phyloP scores from a whole-genome alignment of 192 early-diverging fungal genomes.

The Coemansia sp. region DNA sequence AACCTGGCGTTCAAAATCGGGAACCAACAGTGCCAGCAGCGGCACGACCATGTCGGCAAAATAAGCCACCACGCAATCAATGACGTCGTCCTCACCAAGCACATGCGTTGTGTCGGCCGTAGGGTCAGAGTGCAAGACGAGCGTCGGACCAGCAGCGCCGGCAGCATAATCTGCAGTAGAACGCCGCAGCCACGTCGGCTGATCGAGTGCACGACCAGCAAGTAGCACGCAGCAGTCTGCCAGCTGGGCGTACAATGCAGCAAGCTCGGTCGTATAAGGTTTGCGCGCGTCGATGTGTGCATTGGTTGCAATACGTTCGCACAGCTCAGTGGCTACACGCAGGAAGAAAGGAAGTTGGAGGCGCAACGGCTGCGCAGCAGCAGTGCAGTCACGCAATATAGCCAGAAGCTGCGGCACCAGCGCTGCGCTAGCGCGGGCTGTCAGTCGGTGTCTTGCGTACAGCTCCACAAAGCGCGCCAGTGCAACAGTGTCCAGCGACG shows the following conservation, averaged over 20 bases:
- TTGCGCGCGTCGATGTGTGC: slow-evolving; percentile 16
- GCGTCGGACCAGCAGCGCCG: background rate
- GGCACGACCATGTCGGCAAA: slow-evolving; percentile 59
- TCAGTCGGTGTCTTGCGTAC: slow-evolving; percentile 25
- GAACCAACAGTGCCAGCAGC: slow-evolving; percentile 63
- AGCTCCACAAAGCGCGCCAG: slow-evolving; percentile 44
- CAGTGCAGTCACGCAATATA: slow-evolving; percentile 36
- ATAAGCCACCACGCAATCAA: slow-evolving; percentile 57
- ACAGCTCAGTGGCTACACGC: slow-evolving; percentile 49
- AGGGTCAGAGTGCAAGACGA: slow-evolving; percentile 13
- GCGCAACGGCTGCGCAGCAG: slow-evolving; percentile 27
- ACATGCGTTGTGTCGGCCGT: slow-evolving; percentile 28
- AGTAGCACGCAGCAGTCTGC: slow-evolving; percentile 76
- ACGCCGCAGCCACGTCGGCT: slow-evolving; percentile 45
- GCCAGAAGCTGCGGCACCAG: slow-evolving; percentile 31
- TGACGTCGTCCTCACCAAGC: slow-evolving; percentile 66
- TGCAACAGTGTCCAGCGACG: slow-evolving; percentile 23
- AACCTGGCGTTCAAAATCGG: slow-evolving; percentile 72
- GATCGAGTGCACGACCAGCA: slow-evolving; percentile 73
- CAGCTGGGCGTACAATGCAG: slow-evolving; percentile 36
- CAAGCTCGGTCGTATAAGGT: slow-evolving; percentile 29
- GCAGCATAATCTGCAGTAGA: slow-evolving; percentile 7
- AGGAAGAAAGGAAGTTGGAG: slow-evolving; percentile 41
- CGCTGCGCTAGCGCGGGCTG: slow-evolving; percentile 20
- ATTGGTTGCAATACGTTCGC: slow-evolving; percentile 25